These are phyloP conservation scores for Croton setiger DNA, from an alignment of 441 rosid genomes.

Conservation along the genomic window DNA sequence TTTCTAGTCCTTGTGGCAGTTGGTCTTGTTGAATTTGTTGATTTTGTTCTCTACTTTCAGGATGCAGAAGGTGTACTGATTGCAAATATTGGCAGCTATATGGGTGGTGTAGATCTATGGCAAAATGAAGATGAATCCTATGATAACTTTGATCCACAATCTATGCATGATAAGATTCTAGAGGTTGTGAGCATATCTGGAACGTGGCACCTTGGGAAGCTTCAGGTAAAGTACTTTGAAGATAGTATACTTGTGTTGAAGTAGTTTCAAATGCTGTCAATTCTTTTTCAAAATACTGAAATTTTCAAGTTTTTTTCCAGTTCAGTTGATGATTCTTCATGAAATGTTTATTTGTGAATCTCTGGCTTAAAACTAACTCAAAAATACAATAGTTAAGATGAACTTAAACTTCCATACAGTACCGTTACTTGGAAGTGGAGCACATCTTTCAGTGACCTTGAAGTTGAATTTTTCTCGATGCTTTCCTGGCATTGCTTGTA, in stretches of 20 bases:
- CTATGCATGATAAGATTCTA: slow-evolving; percentile 93
- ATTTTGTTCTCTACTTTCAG: slow-evolving; percentile 37
- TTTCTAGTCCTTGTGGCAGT: neutral
- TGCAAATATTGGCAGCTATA: slow-evolving; percentile 97
- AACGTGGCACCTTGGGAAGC: slow-evolving; percentile 98
- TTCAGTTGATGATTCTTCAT: neutral
- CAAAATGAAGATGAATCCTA: slow-evolving; percentile 88
- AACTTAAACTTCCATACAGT: neutral
- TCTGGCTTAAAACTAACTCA: neutral
- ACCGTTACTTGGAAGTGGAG: neutral
- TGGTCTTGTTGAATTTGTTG: slow-evolving; percentile 5
- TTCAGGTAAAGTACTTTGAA: slow-evolving; percentile 57
- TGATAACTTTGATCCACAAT: slow-evolving; percentile 88
- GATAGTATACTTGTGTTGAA: neutral
- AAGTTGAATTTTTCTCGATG: neutral
- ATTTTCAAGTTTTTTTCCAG: neutral
- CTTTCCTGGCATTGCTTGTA: neutral
- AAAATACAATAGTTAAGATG: neutral
- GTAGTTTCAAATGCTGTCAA: neutral
- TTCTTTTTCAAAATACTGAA: slow-evolving; percentile 2
- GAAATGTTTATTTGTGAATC: neutral
- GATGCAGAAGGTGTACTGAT: slow-evolving; percentile 97
- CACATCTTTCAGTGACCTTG: neutral
- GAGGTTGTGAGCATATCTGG: slow-evolving; percentile 98
- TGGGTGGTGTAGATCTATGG: slow-evolving; percentile 99